phyloP scores from a whole-genome alignment of 2,329 filamentous ascomycete genomes.

The Didymella arachidicola region DNA sequence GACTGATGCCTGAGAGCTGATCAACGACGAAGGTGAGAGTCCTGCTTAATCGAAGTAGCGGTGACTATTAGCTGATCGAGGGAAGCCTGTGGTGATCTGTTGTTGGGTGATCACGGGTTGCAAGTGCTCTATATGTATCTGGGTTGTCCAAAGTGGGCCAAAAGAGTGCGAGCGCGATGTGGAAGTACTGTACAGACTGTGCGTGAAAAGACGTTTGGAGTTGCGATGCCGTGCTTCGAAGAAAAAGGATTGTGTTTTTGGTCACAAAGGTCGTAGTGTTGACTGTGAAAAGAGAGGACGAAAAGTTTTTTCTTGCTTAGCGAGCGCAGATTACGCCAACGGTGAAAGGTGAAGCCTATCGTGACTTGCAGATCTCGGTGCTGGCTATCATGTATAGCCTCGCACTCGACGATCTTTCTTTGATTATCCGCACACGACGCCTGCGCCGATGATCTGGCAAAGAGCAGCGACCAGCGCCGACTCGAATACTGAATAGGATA shows the following conservation, averaged over 20 bases:
- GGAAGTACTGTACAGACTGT: neutral
- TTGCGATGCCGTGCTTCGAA: neutral
- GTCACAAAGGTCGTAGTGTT: neutral
- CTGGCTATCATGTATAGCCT: neutral
- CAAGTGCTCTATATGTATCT: neutral
- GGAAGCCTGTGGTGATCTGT: neutral
- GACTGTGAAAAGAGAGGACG: neutral
- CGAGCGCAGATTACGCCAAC: neutral
- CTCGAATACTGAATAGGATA: neutral
- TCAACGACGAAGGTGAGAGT: slow-evolving; percentile 11
- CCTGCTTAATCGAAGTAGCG: slow-evolving; percentile 4
- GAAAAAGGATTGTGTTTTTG: neutral
- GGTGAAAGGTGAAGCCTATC: slow-evolving; percentile 7
- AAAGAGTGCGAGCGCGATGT: neutral
- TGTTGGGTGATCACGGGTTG: neutral
- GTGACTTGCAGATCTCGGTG: neutral
- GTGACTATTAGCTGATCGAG: slow-evolving; percentile 3
- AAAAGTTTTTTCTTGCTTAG: slow-evolving; percentile 3
- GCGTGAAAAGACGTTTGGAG: neutral
- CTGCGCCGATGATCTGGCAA: neutral
- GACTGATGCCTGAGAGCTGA: slow-evolving; percentile 14
- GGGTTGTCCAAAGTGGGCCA: neutral
- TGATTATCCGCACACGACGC: neutral
- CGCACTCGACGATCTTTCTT: too few species aligned
- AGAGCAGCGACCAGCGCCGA: neutral